phyloP scores from a whole-genome alignment of 208 protist species.

The Crithidia expoeki region DNA sequence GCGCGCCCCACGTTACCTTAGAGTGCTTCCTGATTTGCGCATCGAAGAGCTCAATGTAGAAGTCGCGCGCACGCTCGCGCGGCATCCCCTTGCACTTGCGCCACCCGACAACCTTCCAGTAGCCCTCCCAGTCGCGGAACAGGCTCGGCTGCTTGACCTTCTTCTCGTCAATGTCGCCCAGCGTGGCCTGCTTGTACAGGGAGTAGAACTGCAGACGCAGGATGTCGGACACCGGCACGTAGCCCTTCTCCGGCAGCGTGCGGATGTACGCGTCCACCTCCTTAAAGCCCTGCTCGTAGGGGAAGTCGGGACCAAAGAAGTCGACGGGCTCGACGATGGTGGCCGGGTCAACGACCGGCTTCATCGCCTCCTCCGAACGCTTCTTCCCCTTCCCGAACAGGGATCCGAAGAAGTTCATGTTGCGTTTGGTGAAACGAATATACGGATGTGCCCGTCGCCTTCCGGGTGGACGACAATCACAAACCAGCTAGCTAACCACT shows the following conservation, averaged over 20 bases:
- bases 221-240: conserved; percentile 80
- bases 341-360: conserved; percentile 24
- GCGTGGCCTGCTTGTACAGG: conserved; percentile 87
- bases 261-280: conserved; percentile 69
- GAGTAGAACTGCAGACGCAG: conserved; percentile 88
- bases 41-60: conserved; percentile 82
- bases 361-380: conserved; percentile 22
- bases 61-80: conserved; percentile 81
- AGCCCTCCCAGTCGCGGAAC: conserved; percentile 49
- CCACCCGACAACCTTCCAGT: conserved; percentile 94
- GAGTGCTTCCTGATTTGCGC: conserved; percentile 33
- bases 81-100: conserved; percentile 79
- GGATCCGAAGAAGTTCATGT: conserved; percentile 1
- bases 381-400: conserved; percentile 6
- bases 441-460: neutral
- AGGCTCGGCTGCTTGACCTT: conserved; percentile 55
- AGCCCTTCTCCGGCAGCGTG: conserved; percentile 57
- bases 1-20: conserved; percentile 32
- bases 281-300: conserved; percentile 47
- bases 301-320: conserved; percentile 34
- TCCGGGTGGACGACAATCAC: too few relatives aligned
- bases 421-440: neutral
- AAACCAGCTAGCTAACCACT: too few relatives aligned
- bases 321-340: conserved; percentile 39
- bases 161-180: conserved; percentile 81